phyloP scores from a whole-genome alignment of 805 yeast genomes.

The Yamadazyma paraphyllophila region DNA sequence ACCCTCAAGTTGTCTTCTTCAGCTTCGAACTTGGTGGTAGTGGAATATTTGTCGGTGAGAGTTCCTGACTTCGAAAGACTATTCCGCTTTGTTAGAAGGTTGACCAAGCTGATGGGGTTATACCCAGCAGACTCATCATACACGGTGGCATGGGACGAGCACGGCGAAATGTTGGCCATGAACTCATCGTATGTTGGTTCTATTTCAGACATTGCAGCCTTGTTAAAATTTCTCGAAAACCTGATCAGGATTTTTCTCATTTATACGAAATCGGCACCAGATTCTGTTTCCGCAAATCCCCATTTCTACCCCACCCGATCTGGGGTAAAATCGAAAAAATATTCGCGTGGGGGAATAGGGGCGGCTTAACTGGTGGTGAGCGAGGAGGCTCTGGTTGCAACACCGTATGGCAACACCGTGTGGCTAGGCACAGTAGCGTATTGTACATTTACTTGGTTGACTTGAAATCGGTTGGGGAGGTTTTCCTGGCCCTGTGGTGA shows the following conservation, averaged over 20 bases:
- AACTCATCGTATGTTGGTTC: conserved; percentile 1
- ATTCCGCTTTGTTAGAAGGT: conserved; percentile 10
- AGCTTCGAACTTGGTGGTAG: conserved; percentile 1
- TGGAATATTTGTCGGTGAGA: conserved; percentile 8
- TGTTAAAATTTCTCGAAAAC: neutral
- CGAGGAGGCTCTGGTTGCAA: no score
- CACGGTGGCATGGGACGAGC: conserved; percentile 11
- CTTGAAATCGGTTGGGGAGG: no score
- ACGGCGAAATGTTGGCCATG: conserved; percentile 11
- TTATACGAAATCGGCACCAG: neutral
- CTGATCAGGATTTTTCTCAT: neutral
- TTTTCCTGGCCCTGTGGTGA: no score
- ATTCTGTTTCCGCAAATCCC: neutral
- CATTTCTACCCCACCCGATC: neutral
- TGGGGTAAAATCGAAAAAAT: conserved; percentile 1
- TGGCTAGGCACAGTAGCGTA: no score
- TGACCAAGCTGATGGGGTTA: conserved; percentile 11
- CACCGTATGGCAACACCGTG: no score
- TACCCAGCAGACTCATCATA: conserved; percentile 7
- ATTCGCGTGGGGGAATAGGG: neutral
- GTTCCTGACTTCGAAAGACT: conserved; percentile 14
- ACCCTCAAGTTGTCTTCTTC: conserved; percentile 3
- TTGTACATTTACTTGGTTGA: no score
- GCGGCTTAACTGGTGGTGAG: neutral
- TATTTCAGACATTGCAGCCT: neutral